Conservation (phyloP, 2,329 filamentous ascomycete species). For the Uncinocarpus reesii region DNA sequence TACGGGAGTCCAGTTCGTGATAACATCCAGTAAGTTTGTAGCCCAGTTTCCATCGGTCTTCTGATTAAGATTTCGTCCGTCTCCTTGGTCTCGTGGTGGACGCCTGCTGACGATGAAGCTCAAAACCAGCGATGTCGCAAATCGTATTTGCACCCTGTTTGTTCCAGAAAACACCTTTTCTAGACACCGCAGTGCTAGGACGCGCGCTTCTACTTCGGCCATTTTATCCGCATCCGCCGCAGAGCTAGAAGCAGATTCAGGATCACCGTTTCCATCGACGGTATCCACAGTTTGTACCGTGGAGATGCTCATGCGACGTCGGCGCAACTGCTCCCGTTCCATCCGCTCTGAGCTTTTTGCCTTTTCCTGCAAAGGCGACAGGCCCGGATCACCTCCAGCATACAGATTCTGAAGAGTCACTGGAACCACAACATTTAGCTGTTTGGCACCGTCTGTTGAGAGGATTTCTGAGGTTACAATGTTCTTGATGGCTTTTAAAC, state of each 20-base stretch:
- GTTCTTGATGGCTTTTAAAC: conserved; percentile 67
- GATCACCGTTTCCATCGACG: conserved; percentile 49
- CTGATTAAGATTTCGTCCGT: conserved; percentile 33
- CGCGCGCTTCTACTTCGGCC: conserved; percentile 77
- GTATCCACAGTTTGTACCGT: conserved; percentile 65
- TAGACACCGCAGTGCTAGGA: conserved; percentile 74
- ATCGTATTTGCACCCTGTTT: conserved; percentile 69
- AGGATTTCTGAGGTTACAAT: conserved; percentile 71
- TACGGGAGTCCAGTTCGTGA: conserved; percentile 80
- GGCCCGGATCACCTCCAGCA: conserved; percentile 58
- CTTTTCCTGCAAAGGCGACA: conserved; percentile 58
- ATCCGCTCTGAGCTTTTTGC: conserved; percentile 58
- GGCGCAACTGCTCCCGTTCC: conserved; percentile 53
- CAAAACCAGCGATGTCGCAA: conserved; percentile 62
- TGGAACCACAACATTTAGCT: conserved; percentile 69
- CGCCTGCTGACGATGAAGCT: conserved; percentile 56
- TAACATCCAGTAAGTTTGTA: conserved; percentile 65
- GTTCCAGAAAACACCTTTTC: conserved; percentile 72
- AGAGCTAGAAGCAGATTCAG: conserved; percentile 58
- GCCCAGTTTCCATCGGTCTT: conserved; percentile 60
- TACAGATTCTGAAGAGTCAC: conserved; percentile 81
- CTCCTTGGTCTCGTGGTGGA: conserved; percentile 43
- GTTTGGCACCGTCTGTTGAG: conserved; percentile 61
- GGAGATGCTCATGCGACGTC: conserved; percentile 65
- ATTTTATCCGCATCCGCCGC: conserved; percentile 79